A percentile compares a stretch with the other conserved stretches of the same genome.
Conservation (phyloP, 2,329 filamentous ascomycete species). For the Ophiostoma sp. region DNA sequence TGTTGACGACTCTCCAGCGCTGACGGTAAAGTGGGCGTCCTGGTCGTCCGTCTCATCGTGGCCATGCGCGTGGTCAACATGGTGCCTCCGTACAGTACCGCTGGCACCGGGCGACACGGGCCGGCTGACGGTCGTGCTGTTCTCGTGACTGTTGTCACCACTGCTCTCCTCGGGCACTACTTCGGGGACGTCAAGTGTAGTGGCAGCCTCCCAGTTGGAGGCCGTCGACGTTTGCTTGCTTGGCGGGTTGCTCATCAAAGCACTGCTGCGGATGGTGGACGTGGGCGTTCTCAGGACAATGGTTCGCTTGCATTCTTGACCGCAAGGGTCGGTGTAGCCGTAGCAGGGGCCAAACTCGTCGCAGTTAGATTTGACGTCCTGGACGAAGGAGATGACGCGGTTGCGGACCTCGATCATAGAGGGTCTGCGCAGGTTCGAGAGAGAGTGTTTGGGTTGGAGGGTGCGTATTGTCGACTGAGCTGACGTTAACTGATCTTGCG, state of each 20-base stretch:
- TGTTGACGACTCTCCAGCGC: constrained; percentile 6
- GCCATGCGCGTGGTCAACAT: constrained; percentile 7
- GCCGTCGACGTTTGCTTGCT: background rate
- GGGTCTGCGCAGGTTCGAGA: constrained; percentile 44
- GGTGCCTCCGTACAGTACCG: background rate
- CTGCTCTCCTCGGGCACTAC: constrained; percentile 38
- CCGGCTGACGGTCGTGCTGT: background rate
- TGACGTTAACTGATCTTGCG: background rate
- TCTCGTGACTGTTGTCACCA: constrained; percentile 24
- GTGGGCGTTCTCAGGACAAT: constrained; percentile 47
- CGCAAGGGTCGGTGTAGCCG: constrained; percentile 65
- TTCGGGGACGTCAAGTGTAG: constrained; percentile 29
- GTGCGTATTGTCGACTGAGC: background rate
- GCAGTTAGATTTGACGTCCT: constrained; percentile 63
- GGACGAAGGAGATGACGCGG: constrained; percentile 64
- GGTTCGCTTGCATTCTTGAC: constrained; percentile 66
- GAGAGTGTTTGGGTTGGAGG: constrained; percentile 25
- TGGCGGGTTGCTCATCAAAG: constrained; percentile 21
- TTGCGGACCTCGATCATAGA: constrained; percentile 58
- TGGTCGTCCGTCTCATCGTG: constrained; percentile 36
- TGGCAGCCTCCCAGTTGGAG: background rate
- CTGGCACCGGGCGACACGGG: background rate
- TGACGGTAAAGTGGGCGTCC: background rate
- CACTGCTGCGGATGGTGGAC: constrained; percentile 9
- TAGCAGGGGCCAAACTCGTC: constrained; percentile 62